Conservation (phyloP, 2,329 filamentous ascomycete species). For the Furcasterigmium furcatum region DNA sequence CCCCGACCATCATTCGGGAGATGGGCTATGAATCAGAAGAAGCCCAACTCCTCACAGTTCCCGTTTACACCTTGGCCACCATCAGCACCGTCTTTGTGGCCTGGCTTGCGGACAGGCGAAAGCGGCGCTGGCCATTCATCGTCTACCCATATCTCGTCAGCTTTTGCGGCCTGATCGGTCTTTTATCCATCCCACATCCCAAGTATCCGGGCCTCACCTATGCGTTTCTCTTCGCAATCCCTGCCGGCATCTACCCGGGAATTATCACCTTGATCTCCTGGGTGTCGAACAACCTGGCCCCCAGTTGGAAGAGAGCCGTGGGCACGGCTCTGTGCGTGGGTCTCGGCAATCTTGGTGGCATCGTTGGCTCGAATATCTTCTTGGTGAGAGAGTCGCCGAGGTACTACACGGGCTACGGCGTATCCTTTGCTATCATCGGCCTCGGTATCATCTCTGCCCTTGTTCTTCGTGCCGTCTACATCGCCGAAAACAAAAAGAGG, state of each 20-base stretch:
- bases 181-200: not conserved
- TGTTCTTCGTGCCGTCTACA: too few relatives aligned
- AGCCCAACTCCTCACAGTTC: conserved; percentile 12
- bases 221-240: conserved; percentile 18
- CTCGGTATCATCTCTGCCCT: conserved; percentile 7
- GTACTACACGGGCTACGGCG: conserved; percentile 31
- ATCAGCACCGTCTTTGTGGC: conserved; percentile 21
- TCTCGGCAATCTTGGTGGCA: conserved; percentile 13
- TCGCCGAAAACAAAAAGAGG: too few relatives aligned
- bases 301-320: conserved; percentile 16
- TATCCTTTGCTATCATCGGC: conserved; percentile 8
- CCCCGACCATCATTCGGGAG: conserved; percentile 5
- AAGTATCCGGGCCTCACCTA: conserved; percentile 20
- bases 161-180: not conserved
- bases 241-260: conserved; percentile 24
- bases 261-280: conserved; percentile 20
- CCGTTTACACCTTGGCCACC: conserved; percentile 12
- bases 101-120: conserved; percentile 19
- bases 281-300: conserved; percentile 19
- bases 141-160: conserved; percentile 23
- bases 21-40: conserved; percentile 4
- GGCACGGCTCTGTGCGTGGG: conserved; percentile 17
- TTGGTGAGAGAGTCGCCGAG: conserved; percentile 23
- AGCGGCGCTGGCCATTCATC: conserved; percentile 32
- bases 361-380: conserved; percentile 33